Percentiles rank a stretch among this genome's conserved stretches.
Evolutionary conservation across 139 green algal species (phyloP).

Genomic region (Chlorella vulgaris): DNA sequence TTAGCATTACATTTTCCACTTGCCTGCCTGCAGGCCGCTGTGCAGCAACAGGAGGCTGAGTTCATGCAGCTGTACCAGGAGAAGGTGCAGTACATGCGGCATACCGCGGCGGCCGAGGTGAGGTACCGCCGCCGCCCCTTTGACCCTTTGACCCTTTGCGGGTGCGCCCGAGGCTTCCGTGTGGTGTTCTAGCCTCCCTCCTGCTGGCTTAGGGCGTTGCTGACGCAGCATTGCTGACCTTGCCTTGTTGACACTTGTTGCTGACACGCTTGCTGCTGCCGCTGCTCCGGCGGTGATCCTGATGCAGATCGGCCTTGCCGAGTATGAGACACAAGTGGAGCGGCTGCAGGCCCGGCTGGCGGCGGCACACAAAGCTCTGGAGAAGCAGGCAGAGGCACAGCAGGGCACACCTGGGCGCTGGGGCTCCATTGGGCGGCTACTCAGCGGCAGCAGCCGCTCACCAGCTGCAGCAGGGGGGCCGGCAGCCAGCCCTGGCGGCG

Average conservation of each 20-base stretch:
- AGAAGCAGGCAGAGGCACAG: not conserved
- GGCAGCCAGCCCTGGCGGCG: not conserved
- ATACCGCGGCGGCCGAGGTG: slow-evolving; percentile 7
- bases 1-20: not conserved
- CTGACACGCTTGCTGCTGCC: no score
- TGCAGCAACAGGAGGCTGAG: not conserved
- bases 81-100: slow-evolving; percentile 19
- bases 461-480: not conserved
- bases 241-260: no score
- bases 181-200: no score
- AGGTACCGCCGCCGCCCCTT: no score
- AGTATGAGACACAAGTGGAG: slow-evolving; percentile 16
- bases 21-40: not conserved
- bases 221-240: no score
- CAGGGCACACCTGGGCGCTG: not conserved
- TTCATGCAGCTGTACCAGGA: slow-evolving; percentile 2
- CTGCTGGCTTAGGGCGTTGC: no score
- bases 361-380: not conserved
- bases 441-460: not conserved
- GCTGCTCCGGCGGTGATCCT: no score
- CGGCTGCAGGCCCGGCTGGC: not conserved
- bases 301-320: slow-evolving; percentile 2
- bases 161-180: no score
- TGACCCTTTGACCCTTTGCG: no score
- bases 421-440: not conserved